Conservation (phyloP, 2,329 filamentous ascomycete genomes). For the Diaporthe australafricana region DNA sequence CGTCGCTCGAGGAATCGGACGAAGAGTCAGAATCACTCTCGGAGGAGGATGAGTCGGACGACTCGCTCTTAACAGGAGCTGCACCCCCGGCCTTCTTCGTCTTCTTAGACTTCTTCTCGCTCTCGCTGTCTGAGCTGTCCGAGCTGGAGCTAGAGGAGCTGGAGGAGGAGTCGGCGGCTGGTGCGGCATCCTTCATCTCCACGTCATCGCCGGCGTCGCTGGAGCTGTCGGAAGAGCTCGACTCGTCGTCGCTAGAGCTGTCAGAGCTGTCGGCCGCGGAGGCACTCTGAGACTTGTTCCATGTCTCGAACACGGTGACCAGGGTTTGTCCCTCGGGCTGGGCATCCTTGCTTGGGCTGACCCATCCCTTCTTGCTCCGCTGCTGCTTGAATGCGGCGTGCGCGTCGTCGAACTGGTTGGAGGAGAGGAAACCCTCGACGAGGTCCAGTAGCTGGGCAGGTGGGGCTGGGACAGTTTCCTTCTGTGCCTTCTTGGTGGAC, state of each 20-base stretch:
- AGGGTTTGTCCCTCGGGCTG: slow-evolving; percentile 50
- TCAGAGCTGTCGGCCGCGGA: slow-evolving; percentile 44
- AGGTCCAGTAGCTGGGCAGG: slow-evolving; percentile 74
- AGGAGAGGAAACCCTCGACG: slow-evolving; percentile 73
- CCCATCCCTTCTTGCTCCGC: slow-evolving; percentile 64
- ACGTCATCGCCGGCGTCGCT: slow-evolving; percentile 54
- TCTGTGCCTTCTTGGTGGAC: slow-evolving; percentile 30
- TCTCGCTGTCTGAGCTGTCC: slow-evolving; percentile 46
- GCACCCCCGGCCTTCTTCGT: slow-evolving; percentile 36
- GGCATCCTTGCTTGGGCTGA: slow-evolving; percentile 44
- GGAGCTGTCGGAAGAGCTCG: slow-evolving; percentile 39
- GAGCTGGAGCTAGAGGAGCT: slow-evolving; percentile 44
- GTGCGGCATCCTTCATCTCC: slow-evolving; percentile 58
- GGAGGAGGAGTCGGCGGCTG: slow-evolving; percentile 38
- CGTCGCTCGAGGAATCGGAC: slow-evolving; percentile 33
- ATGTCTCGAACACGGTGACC: slow-evolving; percentile 62
- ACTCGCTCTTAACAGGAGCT: slow-evolving; percentile 42
- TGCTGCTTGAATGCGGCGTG: slow-evolving; percentile 73
- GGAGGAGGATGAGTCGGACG: slow-evolving; percentile 26
- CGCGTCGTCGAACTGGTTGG: slow-evolving; percentile 73
- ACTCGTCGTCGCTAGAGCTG: slow-evolving; percentile 35
- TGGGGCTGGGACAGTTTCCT: slow-evolving; percentile 48
- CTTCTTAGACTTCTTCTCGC: slow-evolving; percentile 48
- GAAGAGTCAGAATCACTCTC: slow-evolving; percentile 15
- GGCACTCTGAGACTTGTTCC: slow-evolving; percentile 54